Evolutionary conservation across 352 stramenopile species (phyloP).

Genomic region (Pythium chondricola): DNA sequence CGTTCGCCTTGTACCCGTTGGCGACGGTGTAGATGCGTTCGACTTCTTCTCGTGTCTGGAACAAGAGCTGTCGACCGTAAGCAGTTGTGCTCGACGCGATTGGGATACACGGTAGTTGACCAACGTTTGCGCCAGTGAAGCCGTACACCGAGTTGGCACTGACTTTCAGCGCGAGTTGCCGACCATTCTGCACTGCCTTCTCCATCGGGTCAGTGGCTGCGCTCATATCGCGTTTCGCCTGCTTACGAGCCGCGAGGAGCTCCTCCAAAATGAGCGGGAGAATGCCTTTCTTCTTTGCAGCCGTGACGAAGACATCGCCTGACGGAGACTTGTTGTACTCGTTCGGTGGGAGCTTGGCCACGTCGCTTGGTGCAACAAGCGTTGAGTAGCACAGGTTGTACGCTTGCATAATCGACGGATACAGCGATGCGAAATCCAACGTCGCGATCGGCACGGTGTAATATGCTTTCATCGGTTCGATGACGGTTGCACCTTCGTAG

Average conservation of each 20-base stretch:
- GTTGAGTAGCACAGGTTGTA: constrained; percentile 99
- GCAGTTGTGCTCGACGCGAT: constrained; percentile 98
- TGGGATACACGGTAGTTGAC: constrained; percentile 97
- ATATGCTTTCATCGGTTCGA: constrained; percentile 98
- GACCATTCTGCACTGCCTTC: constrained; percentile 98
- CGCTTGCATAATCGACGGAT: constrained; percentile 99
- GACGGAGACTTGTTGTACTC: constrained; percentile 94
- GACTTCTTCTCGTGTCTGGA: constrained; percentile 95
- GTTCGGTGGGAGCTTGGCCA: constrained; percentile 47
- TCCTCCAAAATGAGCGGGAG: constrained; percentile 98
- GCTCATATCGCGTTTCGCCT: constrained; percentile 99
- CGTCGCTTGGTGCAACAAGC: constrained; percentile 83
- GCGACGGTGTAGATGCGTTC: constrained; percentile 94
- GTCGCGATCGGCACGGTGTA: constrained; percentile 99
- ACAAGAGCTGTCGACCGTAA: constrained; percentile 97
- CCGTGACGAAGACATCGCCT: constrained; percentile 94
- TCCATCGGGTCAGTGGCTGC: constrained; percentile 98
- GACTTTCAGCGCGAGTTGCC: constrained; percentile 95
- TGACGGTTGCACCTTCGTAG: constrained; percentile 99
- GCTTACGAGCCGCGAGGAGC: constrained; percentile 95
- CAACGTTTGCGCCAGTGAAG: constrained; percentile 98
- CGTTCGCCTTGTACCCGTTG: constrained; percentile 92
- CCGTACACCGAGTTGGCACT: constrained; percentile 99
- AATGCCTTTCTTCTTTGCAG: constrained; percentile 96
- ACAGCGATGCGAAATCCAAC: constrained; percentile 99